Conservation (phyloP, 2,329 filamentous ascomycete genomes). For the Triangularia setosa region DNA sequence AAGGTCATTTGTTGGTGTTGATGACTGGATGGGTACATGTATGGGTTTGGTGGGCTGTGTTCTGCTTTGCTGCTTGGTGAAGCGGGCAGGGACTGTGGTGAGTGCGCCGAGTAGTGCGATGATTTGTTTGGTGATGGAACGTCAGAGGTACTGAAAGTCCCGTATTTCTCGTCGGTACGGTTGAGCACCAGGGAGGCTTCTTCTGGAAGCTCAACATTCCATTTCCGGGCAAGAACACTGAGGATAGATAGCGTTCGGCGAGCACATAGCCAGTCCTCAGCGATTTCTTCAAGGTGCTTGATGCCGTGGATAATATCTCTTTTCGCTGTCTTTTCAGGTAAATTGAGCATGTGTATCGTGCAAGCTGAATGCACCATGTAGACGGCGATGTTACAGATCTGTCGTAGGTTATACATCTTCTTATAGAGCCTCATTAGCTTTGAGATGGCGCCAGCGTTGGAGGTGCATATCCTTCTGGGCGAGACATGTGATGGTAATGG, state of each 20-base stretch:
- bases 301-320: constrained; percentile 87
- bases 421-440: constrained; percentile 95
- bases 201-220: constrained; percentile 80
- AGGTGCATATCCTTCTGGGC: constrained; percentile 83
- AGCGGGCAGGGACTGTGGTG: constrained; percentile 23
- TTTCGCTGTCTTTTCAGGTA: constrained; percentile 86
- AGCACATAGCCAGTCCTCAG: constrained; percentile 89
- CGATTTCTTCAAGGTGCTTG: constrained; percentile 91
- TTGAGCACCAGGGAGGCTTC: constrained; percentile 75
- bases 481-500: constrained; percentile 84
- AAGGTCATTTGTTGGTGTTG: constrained; percentile 25
- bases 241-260: constrained; percentile 81
- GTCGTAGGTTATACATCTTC: constrained; percentile 80
- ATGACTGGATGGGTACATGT: neutral
- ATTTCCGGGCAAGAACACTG: constrained; percentile 79
- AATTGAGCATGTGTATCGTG: constrained; percentile 88
- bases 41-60: constrained; percentile 36
- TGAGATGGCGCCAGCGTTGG: constrained; percentile 83
- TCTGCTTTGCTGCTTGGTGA: constrained; percentile 29
- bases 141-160: constrained; percentile 61
- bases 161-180: constrained; percentile 76
- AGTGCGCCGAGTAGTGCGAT: constrained; percentile 23
- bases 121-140: constrained; percentile 50
- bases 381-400: constrained; percentile 94
- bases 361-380: constrained; percentile 95